Conservation (phyloP, 1,284 basidiomycete species). For the Sporisorium scitamineum region DNA sequence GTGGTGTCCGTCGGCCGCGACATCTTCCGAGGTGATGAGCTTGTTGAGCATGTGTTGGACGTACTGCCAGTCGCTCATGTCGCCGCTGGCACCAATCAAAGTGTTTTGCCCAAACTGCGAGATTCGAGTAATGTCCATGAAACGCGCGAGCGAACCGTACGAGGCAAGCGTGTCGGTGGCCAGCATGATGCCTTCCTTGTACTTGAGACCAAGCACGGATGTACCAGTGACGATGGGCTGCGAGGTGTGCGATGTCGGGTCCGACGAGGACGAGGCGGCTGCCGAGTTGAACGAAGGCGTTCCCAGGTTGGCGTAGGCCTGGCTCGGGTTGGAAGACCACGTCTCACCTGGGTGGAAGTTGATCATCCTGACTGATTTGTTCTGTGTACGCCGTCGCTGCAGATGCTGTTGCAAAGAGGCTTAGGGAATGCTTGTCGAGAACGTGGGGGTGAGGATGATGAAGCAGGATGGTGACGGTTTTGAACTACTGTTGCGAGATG, state of each 20-base stretch:
- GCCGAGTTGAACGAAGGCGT: constrained; percentile 66
- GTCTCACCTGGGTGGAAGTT: constrained; percentile 53
- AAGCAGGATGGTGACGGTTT: constrained; percentile 1
- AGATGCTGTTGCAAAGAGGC: too few species aligned
- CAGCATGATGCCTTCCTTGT: constrained; percentile 97
- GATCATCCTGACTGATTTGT: constrained; percentile 20
- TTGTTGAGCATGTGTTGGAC: constrained; percentile 76
- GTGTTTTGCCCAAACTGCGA: constrained; percentile 82
- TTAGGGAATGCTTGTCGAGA: background rate
- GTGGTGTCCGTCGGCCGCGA: constrained; percentile 83
- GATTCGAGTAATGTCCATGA: constrained; percentile 93
- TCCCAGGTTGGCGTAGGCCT: constrained; percentile 29
- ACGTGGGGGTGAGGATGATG: background rate
- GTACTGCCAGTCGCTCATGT: constrained; percentile 98
- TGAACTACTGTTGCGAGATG: background rate
- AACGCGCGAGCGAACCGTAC: constrained; percentile 95
- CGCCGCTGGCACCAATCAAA: constrained; percentile 90
- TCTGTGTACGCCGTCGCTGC: background rate
- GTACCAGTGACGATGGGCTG: constrained; percentile 97
- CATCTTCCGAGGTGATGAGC: constrained; percentile 76
- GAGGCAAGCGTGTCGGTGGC: constrained; percentile 99
- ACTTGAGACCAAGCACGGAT: constrained; percentile 91
- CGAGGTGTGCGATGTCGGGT: constrained; percentile 68
- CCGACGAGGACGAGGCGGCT: constrained; percentile 40
- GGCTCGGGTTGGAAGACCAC: constrained; percentile 47